phyloP scores from a whole-genome alignment of 2,329 filamentous ascomycete species.

The Beauveria asiatica region DNA sequence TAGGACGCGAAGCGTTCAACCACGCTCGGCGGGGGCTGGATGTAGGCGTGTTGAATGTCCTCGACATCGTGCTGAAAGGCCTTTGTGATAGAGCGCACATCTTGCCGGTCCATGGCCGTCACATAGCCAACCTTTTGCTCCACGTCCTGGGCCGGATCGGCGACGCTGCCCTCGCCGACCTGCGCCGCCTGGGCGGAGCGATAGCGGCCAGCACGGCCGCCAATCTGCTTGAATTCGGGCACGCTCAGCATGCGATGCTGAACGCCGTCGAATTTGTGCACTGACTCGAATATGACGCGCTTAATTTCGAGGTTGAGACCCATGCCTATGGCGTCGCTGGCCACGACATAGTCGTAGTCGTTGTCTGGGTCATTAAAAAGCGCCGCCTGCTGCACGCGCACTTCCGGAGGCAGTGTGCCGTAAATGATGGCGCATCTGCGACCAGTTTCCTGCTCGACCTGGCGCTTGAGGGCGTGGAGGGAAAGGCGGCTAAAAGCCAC shows the following conservation, averaged over 20 bases:
- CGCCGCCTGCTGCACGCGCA: conserved; percentile 79
- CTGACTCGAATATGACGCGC: conserved; percentile 77
- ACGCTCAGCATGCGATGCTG: conserved; percentile 51
- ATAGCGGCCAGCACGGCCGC: conserved; percentile 81
- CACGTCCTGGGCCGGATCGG: conserved; percentile 13
- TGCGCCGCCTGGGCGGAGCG: conserved; percentile 56
- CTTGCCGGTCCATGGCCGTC: conserved; percentile 64
- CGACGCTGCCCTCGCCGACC: conserved; percentile 1
- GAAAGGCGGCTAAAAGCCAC: conserved; percentile 77
- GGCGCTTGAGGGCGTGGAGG: conserved; percentile 70
- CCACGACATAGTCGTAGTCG: conserved; percentile 89
- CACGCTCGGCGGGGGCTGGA: conserved; percentile 62
- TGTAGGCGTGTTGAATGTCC: conserved; percentile 61
- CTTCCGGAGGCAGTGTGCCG: conserved; percentile 84
- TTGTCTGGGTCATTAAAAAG: conserved; percentile 94
- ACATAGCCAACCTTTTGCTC: conserved; percentile 56
- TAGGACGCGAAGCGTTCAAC: conserved; percentile 72
- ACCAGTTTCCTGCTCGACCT: conserved; percentile 68
- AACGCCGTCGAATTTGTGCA: conserved; percentile 61
- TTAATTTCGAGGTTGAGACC: conserved; percentile 89
- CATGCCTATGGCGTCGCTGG: conserved; percentile 96
- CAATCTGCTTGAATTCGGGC: conserved; percentile 90
- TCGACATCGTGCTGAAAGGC: conserved; percentile 57
- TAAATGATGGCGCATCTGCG: conserved; percentile 87
- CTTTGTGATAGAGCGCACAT: conserved; percentile 53